phyloP scores from a whole-genome alignment of 352 stramenopile species.

The Vaucheria bursata region DNA sequence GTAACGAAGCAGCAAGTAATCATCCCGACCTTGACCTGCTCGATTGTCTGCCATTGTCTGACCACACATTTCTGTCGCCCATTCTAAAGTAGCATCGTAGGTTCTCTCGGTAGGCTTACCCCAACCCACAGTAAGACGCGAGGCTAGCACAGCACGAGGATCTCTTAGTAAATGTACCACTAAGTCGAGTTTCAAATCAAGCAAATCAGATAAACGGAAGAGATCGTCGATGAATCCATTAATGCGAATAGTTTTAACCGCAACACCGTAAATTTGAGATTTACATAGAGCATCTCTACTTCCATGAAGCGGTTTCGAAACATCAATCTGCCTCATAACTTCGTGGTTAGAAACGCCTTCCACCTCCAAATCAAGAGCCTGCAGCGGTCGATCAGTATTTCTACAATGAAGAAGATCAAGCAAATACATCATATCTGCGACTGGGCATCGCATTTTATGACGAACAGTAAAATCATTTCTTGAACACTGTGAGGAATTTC shows the following conservation, averaged over 20 bases:
- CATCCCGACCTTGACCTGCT: not conserved
- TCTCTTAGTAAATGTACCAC: slow-evolving; percentile 6
- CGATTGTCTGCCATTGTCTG: not conserved
- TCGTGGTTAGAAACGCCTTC: not conserved
- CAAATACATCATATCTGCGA: slow-evolving; percentile 7
- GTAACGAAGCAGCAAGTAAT: slow-evolving; percentile 13
- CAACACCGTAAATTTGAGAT: not conserved
- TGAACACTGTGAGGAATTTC: not conserved
- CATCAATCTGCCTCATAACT: not conserved
- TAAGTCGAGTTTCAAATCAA: not conserved
- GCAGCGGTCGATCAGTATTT: not conserved
- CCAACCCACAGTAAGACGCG: slow-evolving; percentile 1
- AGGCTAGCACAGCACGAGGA: not conserved
- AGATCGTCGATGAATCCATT: not conserved
- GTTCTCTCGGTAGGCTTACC: not conserved
- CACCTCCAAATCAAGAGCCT: not conserved
- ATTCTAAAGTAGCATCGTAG: slow-evolving; percentile 4
- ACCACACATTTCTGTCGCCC: not conserved
- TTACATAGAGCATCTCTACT: not conserved
- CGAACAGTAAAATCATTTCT: not conserved
- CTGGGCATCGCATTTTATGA: slow-evolving; percentile 6
- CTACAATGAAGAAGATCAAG: not conserved
- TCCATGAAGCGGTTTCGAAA: not conserved
- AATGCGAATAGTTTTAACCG: slow-evolving; percentile 7
- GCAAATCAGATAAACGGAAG: not conserved